phyloP scores from a whole-genome alignment of 495 filamentous ascomycete genomes.

The Saxispiralis lemnorum region DNA sequence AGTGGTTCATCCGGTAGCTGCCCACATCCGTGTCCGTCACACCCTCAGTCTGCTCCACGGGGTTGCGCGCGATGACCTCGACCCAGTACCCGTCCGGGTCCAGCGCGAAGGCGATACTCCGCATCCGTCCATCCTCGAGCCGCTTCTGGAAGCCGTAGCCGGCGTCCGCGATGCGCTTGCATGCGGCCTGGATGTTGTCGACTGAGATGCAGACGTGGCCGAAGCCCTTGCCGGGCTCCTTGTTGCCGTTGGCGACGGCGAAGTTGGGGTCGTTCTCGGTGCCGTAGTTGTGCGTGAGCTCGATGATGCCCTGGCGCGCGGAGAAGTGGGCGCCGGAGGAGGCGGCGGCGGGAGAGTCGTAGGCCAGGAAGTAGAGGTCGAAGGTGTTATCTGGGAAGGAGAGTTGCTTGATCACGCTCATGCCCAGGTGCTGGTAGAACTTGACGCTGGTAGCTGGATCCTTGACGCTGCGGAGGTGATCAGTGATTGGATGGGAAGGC shows the following conservation, averaged over 20 bases:
- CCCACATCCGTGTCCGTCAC: constrained; percentile 35
- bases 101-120: constrained; percentile 73
- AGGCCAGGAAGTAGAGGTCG: constrained; percentile 72
- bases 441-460: constrained; percentile 83
- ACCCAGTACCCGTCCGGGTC: constrained; percentile 86
- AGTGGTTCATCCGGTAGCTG: constrained; percentile 39
- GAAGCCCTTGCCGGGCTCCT: constrained; percentile 70
- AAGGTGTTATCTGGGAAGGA: constrained; percentile 67
- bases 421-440: constrained; percentile 86
- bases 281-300: constrained; percentile 94
- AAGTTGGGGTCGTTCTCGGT: constrained; percentile 75
- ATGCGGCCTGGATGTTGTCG: constrained; percentile 45
- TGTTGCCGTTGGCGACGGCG: constrained; percentile 75
- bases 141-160: constrained; percentile 92
- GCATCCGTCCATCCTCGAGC: constrained; percentile 72
- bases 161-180: constrained; percentile 70
- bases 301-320: constrained; percentile 75
- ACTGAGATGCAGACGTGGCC: constrained; percentile 63
- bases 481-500: not conserved
- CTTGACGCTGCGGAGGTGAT: constrained; percentile 60
- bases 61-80: constrained; percentile 26
- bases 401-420: constrained; percentile 64
- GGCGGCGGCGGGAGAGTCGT: constrained; percentile 41
- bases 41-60: constrained; percentile 32
- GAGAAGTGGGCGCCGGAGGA: constrained; percentile 48